Conservation (phyloP, 1,139 yeast species). For the Casaregolazyma lundiana region DNA sequence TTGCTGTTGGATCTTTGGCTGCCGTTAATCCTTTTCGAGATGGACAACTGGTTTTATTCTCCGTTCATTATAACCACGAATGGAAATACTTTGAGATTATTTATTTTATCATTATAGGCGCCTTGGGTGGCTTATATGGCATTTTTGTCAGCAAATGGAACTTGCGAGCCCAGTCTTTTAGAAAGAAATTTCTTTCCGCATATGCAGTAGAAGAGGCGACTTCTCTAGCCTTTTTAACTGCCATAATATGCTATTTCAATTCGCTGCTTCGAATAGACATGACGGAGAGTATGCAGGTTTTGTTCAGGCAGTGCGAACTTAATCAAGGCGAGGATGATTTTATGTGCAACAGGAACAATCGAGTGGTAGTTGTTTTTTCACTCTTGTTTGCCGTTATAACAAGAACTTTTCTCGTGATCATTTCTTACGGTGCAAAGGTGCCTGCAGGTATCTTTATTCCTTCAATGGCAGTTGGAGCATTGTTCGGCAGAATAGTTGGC, state of each 20-base stretch:
- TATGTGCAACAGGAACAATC: slow-evolving; percentile 26
- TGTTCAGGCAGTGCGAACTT: slow-evolving; percentile 79
- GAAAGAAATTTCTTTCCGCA: slow-evolving; percentile 60
- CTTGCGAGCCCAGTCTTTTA: slow-evolving; percentile 69
- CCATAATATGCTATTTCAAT: slow-evolving; percentile 76
- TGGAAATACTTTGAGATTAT: slow-evolving; percentile 91
- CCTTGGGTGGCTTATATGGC: slow-evolving; percentile 91
- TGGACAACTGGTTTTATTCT: slow-evolving; percentile 89
- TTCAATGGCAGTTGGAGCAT: slow-evolving; percentile 94
- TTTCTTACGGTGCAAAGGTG: slow-evolving; percentile 87
- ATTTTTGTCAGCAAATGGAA: slow-evolving; percentile 75
- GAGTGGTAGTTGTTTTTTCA: slow-evolving; percentile 38
- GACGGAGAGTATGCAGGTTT: slow-evolving; percentile 90
- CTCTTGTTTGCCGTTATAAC: slow-evolving; percentile 67
- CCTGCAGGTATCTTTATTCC: slow-evolving; percentile 98
- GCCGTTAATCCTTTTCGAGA: slow-evolving; percentile 85
- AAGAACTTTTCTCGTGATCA: slow-evolving; percentile 65
- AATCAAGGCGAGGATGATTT: slow-evolving; percentile 31
- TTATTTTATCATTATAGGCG: slow-evolving; percentile 69
- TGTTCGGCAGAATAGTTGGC: slow-evolving; percentile 85
- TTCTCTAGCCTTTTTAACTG: slow-evolving; percentile 62
- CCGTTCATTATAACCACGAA: slow-evolving; percentile 74
- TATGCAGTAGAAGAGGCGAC: slow-evolving; percentile 69
- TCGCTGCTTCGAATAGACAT: slow-evolving; percentile 78
- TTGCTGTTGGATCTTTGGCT: slow-evolving; percentile 74